Conservation (phyloP, 805 yeast species). For the Ogataea siamensis region DNA sequence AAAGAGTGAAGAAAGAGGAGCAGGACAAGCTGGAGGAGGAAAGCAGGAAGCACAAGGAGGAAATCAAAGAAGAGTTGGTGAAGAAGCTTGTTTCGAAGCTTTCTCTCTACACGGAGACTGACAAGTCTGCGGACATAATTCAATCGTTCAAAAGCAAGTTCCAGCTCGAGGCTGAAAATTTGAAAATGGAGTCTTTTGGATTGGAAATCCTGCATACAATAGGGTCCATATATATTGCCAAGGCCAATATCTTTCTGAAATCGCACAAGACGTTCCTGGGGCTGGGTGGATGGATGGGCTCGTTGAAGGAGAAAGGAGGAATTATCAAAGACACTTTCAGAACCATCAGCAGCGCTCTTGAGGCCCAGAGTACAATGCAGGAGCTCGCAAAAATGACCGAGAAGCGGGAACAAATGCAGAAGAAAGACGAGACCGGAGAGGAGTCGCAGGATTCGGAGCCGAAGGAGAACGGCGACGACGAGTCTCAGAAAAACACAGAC, state of each 20-base stretch:
- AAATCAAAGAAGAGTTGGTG: slow-evolving; percentile 49
- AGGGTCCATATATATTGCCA: slow-evolving; percentile 73
- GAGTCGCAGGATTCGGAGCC: slow-evolving; percentile 2
- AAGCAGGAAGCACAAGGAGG: slow-evolving; percentile 58
- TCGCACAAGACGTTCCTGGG: slow-evolving; percentile 79
- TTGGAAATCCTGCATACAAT: slow-evolving; percentile 79
- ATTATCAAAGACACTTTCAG: slow-evolving; percentile 80
- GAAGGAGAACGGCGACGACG: slow-evolving; percentile 14
- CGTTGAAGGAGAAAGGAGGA: slow-evolving; percentile 80
- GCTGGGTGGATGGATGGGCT: slow-evolving; percentile 76
- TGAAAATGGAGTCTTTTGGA: slow-evolving; percentile 95
- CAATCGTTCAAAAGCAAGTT: slow-evolving; percentile 53
- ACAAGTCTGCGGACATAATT: slow-evolving; percentile 59
- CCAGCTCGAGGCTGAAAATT: slow-evolving; percentile 64
- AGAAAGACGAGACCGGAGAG: slow-evolving; percentile 27
- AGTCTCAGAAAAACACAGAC: slow-evolving; percentile 14
- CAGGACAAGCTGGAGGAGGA: slow-evolving; percentile 73
- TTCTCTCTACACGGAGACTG: slow-evolving; percentile 51
- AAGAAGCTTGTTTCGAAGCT: slow-evolving; percentile 49
- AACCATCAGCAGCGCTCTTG: slow-evolving; percentile 79
- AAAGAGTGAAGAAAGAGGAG: slow-evolving; percentile 47
- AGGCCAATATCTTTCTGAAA: slow-evolving; percentile 70
- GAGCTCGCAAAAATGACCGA: slow-evolving; percentile 74
- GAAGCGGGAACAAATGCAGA: slow-evolving; percentile 31
- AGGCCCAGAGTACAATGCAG: slow-evolving; percentile 78